These are phyloP conservation scores for Fusarium sp. DNA, from an alignment of 2,329 filamentous ascomycete genomes.

Conservation along the genomic window DNA sequence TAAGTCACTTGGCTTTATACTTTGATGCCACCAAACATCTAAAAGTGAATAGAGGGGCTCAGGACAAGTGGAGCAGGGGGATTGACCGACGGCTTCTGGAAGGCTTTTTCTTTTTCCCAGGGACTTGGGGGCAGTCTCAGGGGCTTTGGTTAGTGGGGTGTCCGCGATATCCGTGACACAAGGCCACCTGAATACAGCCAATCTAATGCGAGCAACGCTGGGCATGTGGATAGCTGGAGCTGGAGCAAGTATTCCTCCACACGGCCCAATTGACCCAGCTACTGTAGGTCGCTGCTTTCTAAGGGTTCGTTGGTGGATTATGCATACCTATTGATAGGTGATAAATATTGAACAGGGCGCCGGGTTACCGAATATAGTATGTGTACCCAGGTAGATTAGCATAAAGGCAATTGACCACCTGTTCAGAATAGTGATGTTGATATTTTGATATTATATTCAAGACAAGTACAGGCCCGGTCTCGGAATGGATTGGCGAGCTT, in stretches of 20 bases:
- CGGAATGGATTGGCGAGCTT: constrained; percentile 27
- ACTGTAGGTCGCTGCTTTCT: constrained; percentile 1
- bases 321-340: too few relatives aligned
- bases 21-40: too few relatives aligned
- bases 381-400: too few relatives aligned
- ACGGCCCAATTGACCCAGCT: constrained; percentile 18
- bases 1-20: background rate
- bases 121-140: constrained; percentile 27
- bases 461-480: background rate
- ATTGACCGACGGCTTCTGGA: constrained; percentile 24
- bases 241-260: constrained; percentile 8
- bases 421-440: background rate
- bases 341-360: background rate
- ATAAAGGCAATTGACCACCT: background rate
- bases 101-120: constrained; percentile 34
- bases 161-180: constrained; percentile 9
- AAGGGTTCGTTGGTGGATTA: background rate
- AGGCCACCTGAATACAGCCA: constrained; percentile 11
- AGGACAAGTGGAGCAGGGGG: too few relatives aligned
- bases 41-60: too few relatives aligned
- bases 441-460: background rate
- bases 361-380: too few relatives aligned
- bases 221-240: constrained; percentile 9
- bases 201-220: constrained; percentile 9
- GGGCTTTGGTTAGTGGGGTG: constrained; percentile 21